These are phyloP conservation scores for Nicotiana knightiana DNA, from an alignment of 257 asterid genomes.

Conservation along the genomic window DNA sequence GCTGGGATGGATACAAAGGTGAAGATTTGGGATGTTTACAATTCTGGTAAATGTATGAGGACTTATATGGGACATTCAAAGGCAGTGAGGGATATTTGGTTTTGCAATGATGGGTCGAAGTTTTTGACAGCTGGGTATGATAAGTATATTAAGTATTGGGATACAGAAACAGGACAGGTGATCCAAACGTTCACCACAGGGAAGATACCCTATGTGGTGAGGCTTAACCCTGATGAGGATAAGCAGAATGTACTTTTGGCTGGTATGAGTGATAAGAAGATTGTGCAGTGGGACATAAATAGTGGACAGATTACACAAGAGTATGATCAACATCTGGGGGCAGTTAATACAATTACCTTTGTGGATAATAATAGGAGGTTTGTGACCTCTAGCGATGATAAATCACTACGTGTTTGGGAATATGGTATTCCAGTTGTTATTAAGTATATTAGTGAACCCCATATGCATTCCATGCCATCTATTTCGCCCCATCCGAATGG, in stretches of 20 bases:
- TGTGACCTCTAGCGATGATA: conserved; percentile 96
- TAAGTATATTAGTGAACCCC: conserved; percentile 96
- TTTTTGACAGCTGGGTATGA: conserved; percentile 93
- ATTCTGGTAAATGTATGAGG: conserved; percentile 90
- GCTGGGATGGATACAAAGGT: conserved; percentile 98
- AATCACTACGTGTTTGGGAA: conserved; percentile 96
- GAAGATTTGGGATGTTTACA: conserved; percentile 94
- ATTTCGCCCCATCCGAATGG: conserved; percentile 84
- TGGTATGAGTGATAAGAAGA: conserved; percentile 99
- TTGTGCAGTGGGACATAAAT: conserved; percentile 98
- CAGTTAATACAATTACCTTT: conserved; percentile 92
- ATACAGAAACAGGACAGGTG: conserved; percentile 96
- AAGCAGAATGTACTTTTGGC: conserved; percentile 95
- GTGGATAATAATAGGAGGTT: conserved; percentile 96
- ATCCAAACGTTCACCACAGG: conserved; percentile 90
- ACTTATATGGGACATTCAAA: conserved; percentile 96
- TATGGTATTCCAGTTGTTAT: conserved; percentile 97
- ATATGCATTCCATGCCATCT: conserved; percentile 99
- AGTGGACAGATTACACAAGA: conserved; percentile 95
- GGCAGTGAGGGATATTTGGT: conserved; percentile 92
- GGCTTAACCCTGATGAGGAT: conserved; percentile 96
- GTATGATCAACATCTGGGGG: conserved; percentile 98
- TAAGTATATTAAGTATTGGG: conserved; percentile 97
- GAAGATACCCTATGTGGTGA: conserved; percentile 86
- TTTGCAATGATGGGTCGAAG: conserved; percentile 83